Percentiles rank a stretch among this genome's conserved stretches.
phyloP scores from a whole-genome alignment of 2,329 filamentous ascomycete species.

The Cordyceps fumosorosea region DNA sequence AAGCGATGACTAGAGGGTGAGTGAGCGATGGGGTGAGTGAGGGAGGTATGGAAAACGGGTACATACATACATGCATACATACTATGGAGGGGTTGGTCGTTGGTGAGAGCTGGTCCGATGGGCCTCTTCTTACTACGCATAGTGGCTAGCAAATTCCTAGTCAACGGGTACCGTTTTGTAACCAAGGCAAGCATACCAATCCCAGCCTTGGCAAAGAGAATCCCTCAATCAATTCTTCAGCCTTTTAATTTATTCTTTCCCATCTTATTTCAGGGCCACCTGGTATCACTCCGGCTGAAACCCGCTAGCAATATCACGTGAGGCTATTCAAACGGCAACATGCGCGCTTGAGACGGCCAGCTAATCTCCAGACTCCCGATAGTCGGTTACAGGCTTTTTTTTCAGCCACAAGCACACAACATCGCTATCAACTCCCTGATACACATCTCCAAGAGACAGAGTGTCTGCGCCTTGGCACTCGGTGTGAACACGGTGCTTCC shows the following conservation, averaged over 20 bases:
- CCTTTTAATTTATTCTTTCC: not conserved
- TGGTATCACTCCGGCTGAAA: not conserved
- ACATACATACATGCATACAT: not conserved
- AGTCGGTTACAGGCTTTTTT: no score
- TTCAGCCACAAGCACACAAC: not conserved
- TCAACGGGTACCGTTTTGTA: not conserved
- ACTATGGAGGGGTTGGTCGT: not conserved
- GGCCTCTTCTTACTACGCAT: not conserved
- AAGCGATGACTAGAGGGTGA: no score
- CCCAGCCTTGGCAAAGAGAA: not conserved
- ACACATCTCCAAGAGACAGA: not conserved
- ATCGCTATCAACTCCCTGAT: not conserved
- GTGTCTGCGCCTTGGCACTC: not conserved
- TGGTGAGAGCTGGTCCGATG: not conserved
- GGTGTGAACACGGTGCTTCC: not conserved
- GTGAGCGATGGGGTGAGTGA: no score
- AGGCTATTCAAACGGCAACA: not conserved
- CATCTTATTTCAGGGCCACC: not conserved
- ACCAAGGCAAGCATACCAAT: not conserved
- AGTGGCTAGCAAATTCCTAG: not conserved
- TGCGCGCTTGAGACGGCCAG: not conserved
- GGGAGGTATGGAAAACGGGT: no score
- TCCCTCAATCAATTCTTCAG: not conserved
- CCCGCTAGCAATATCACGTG: conserved; percentile 1
- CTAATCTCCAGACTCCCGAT: not conserved